A percentile compares a stretch with the other conserved stretches of the same genome.
These are phyloP conservation scores for Thraustochytrium sp. DNA, from an alignment of 352 stramenopile genomes.

Conservation along the genomic window DNA sequence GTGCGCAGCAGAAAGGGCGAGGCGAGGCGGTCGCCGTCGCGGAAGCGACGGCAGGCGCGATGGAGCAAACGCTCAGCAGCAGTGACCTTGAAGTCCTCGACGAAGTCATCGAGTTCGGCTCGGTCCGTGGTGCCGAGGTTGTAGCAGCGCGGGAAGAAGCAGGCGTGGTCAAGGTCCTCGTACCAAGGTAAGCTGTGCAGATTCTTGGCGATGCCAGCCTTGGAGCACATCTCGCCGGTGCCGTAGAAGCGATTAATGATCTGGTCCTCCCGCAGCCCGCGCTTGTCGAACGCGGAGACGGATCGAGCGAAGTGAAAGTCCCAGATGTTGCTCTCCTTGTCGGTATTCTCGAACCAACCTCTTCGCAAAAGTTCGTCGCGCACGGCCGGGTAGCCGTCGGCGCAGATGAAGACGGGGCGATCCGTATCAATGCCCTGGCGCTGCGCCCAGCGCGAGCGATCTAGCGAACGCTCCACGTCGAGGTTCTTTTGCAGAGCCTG, in stretches of 20 bases:
- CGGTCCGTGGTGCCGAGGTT: slow-evolving; percentile 67
- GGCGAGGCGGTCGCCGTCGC: too few relatives aligned
- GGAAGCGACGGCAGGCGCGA: too few relatives aligned
- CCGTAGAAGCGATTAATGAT: slow-evolving; percentile 43
- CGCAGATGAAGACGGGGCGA: slow-evolving; percentile 37
- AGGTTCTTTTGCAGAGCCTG: background rate
- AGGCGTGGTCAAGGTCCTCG: slow-evolving; percentile 67
- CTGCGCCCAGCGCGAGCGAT: slow-evolving; percentile 32
- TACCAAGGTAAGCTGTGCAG: slow-evolving; percentile 70
- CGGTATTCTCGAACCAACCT: slow-evolving; percentile 39
- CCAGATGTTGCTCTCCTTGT: slow-evolving; percentile 41
- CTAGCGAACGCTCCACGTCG: slow-evolving; percentile 8
- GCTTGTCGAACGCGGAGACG: background rate
- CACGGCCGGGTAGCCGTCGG: slow-evolving; percentile 28
- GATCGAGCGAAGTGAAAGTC: slow-evolving; percentile 39
- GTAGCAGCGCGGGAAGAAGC: slow-evolving; percentile 77
- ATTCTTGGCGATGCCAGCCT: slow-evolving; percentile 76
- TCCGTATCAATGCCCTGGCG: background rate
- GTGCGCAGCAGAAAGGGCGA: slow-evolving; percentile 12
- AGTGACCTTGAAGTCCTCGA: slow-evolving; percentile 80
- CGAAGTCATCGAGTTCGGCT: slow-evolving; percentile 70
- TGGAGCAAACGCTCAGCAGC: slow-evolving; percentile 67
- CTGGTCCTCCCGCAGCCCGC: slow-evolving; percentile 14
- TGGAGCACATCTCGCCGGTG: slow-evolving; percentile 54
- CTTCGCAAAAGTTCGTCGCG: slow-evolving; percentile 27